phyloP scores from a whole-genome alignment of 352 stramenopile species.

The Thalassiosira livingstoniorum region DNA sequence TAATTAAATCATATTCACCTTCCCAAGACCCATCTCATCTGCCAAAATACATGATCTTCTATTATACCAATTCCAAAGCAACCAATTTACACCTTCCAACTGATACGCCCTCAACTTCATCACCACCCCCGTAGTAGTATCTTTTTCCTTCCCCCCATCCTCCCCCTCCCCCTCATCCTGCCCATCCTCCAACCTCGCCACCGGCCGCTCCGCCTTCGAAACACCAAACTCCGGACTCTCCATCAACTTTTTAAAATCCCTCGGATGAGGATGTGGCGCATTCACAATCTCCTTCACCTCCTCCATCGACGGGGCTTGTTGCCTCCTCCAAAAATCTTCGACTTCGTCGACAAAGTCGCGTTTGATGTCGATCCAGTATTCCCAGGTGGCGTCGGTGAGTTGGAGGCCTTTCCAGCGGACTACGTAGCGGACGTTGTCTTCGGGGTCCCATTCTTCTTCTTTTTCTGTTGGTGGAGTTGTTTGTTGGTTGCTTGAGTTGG shows the following conservation, averaged over 20 bases:
- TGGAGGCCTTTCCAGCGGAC: conserved; percentile 86
- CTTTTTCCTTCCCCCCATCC: conserved; percentile 87
- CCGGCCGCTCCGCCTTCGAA: conserved; percentile 62
- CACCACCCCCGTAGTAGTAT: conserved; percentile 58
- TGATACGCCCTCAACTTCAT: conserved; percentile 94
- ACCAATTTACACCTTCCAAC: conserved; percentile 98
- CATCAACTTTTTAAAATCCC: conserved; percentile 82
- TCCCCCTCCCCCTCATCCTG: conserved; percentile 69
- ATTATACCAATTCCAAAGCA: conserved; percentile 98
- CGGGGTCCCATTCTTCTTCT: conserved; percentile 82
- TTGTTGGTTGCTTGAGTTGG: conserved; percentile 2
- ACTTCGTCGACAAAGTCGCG: conserved; percentile 82
- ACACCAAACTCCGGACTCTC: conserved; percentile 82
- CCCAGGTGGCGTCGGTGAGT: conserved; percentile 84
- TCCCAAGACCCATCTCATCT: conserved; percentile 93
- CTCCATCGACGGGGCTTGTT: conserved; percentile 68
- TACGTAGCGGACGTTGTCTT: conserved; percentile 87
- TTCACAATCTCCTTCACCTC: conserved; percentile 59
- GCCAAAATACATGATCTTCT: conserved; percentile 94
- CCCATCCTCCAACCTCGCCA: conserved; percentile 73
- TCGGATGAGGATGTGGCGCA: conserved; percentile 74
- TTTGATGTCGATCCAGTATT: conserved; percentile 85
- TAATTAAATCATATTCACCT: conserved; percentile 59
- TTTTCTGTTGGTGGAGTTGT: conserved; percentile 55
- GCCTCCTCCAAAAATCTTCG: conserved; percentile 85